phyloP scores from a whole-genome alignment of 352 stramenopile genomes.

The Phytopythium delawarense region DNA sequence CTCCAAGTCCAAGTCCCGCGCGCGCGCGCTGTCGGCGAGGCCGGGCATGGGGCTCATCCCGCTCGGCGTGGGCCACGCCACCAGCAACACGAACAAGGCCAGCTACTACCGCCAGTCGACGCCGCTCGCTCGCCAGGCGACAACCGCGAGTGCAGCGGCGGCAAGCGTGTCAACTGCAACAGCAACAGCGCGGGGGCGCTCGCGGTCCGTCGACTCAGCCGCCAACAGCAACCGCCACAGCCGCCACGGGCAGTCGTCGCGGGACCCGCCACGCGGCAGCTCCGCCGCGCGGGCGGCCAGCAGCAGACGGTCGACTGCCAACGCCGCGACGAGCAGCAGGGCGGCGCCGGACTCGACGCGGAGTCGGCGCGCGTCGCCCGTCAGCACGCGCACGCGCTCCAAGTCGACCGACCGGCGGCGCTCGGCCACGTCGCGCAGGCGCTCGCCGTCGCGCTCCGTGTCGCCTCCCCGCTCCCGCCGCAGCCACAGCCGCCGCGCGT shows the following conservation, averaged over 20 bases:
- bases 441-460: neutral
- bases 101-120: slow-evolving; percentile 19
- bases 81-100: slow-evolving; percentile 34
- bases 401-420: slow-evolving; percentile 38
- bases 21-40: slow-evolving; percentile 15
- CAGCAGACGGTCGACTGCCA: neutral
- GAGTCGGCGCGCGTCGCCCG: slow-evolving; percentile 7
- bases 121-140: neutral
- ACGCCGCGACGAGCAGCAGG: neutral
- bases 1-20: slow-evolving; percentile 64
- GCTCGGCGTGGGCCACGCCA: slow-evolving; percentile 33
- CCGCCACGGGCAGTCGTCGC: neutral
- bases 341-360: neutral
- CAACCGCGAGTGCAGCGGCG: neutral
- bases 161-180: neutral
- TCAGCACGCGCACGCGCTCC: slow-evolving; percentile 31
- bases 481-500: neutral
- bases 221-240: neutral
- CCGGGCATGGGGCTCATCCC: slow-evolving; percentile 46
- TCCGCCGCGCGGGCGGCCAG: neutral
- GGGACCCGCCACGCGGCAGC: neutral
- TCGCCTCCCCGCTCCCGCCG: neutral
- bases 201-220: slow-evolving; percentile 17
- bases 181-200: slow-evolving; percentile 11
- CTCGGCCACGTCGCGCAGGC: slow-evolving; percentile 15